These are phyloP conservation scores for Penicillium sclerotiorum DNA, from an alignment of 2,329 filamentous ascomycete species.

Conservation along the genomic window DNA sequence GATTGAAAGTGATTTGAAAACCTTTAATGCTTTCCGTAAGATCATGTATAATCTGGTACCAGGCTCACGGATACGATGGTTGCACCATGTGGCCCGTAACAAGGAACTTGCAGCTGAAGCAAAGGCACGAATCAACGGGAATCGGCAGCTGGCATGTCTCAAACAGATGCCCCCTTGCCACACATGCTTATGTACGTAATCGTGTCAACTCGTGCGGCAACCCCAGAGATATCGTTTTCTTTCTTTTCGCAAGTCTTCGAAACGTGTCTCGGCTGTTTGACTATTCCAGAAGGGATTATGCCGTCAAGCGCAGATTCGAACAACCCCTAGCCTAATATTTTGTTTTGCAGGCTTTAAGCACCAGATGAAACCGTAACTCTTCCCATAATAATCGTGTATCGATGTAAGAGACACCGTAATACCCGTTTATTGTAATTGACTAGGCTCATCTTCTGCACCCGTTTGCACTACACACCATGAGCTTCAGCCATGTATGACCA, in stretches of 20 bases:
- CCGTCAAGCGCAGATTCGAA: background rate
- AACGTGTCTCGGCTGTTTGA: background rate
- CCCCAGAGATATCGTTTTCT: background rate
- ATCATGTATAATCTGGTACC: slow-evolving; percentile 4
- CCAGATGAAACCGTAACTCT: background rate
- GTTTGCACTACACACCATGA: too few relatives aligned
- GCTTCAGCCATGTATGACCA: too few relatives aligned
- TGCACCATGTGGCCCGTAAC: slow-evolving; percentile 18
- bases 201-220: slow-evolving; percentile 2
- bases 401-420: too few relatives aligned
- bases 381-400: too few relatives aligned
- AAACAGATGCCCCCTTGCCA: slow-evolving; percentile 5
- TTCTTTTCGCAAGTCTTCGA: background rate
- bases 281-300: background rate
- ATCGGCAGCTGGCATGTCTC: slow-evolving; percentile 14
- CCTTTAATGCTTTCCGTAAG: background rate
- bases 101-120: slow-evolving; percentile 17
- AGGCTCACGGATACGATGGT: slow-evolving; percentile 14
- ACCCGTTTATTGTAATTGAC: too few relatives aligned
- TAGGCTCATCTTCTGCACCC: too few relatives aligned
- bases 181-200: slow-evolving; percentile 5
- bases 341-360: background rate
- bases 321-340: background rate
- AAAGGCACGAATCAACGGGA: slow-evolving; percentile 5
- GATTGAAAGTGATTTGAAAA: background rate